Conservation (phyloP, 345 rosid genomes). For the Eutrema heterophyllum region DNA sequence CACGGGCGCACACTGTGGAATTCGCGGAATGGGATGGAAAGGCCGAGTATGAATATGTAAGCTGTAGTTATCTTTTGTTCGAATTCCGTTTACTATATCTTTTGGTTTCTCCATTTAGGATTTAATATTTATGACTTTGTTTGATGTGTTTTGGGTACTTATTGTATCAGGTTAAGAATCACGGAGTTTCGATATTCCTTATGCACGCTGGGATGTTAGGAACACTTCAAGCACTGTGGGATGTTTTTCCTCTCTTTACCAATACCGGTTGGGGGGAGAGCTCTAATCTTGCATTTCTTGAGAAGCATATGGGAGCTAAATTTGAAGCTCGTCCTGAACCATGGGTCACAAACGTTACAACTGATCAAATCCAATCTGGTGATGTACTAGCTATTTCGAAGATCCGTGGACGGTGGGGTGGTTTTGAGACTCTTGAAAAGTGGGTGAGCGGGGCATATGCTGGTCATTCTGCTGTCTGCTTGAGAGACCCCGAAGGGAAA, state of each 20-base stretch:
- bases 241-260: constrained; percentile 92
- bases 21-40: constrained; percentile 75
- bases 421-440: constrained; percentile 96
- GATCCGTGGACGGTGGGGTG: constrained; percentile 94
- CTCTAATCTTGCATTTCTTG: constrained; percentile 71
- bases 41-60: constrained; percentile 88
- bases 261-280: constrained; percentile 95
- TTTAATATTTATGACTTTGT: background rate
- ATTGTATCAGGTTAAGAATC: constrained; percentile 65
- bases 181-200: constrained; percentile 88
- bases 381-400: constrained; percentile 87
- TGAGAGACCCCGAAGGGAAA: constrained; percentile 87
- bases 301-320: constrained; percentile 87
- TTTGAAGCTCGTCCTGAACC: constrained; percentile 79
- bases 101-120: background rate
- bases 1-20: constrained; percentile 82
- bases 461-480: constrained; percentile 83
- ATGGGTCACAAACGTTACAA: constrained; percentile 64
- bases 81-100: no score
- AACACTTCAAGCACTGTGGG: constrained; percentile 91
- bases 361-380: constrained; percentile 76
- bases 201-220: constrained; percentile 99
- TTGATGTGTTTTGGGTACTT: constrained; percentile 21
- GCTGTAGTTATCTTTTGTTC: constrained; percentile 20
- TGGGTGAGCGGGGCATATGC: constrained; percentile 99